Evolutionary conservation across 257 asterid species (phyloP).

Genomic region (Przewalskia tangutica): DNA sequence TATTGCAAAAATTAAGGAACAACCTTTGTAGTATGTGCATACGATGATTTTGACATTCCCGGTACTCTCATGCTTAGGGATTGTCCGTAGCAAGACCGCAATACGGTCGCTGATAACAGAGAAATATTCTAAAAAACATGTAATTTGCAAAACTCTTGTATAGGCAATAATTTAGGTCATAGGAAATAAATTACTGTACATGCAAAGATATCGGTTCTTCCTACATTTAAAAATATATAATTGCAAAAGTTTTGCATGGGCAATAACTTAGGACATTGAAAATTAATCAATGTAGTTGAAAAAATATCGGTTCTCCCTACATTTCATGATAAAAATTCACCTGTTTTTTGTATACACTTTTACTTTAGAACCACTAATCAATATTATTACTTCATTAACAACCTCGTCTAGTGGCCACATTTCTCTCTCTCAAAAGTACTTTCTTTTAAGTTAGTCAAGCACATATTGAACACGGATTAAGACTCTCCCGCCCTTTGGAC

Average conservation of each 20-base stretch:
- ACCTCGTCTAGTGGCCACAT: not conserved
- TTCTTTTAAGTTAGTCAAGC: not conserved
- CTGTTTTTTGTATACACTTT: not conserved
- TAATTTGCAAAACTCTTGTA: not conserved
- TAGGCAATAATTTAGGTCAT: not conserved
- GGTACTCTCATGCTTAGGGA: not conserved
- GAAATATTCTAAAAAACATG: not conserved
- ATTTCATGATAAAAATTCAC: not conserved
- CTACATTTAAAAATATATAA: not conserved
- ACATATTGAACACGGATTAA: conserved; percentile 1
- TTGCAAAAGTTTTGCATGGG: not conserved
- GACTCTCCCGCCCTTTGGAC: not conserved
- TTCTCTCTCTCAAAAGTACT: not conserved
- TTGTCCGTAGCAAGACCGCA: not conserved
- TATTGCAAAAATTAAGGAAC: not conserved
- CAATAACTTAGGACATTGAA: not conserved
- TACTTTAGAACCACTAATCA: not conserved
- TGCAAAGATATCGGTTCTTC: not conserved
- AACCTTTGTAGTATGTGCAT: not conserved
- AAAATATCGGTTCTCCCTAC: not conserved
- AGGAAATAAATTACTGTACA: not conserved
- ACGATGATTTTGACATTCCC: not conserved
- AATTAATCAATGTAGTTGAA: not conserved
- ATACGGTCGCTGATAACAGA: not conserved
- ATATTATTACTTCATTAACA: not conserved